A percentile compares a stretch with the other conserved stretches of the same genome.
Conservation (phyloP, 495 filamentous ascomycete genomes). For the Aspergillus affinis region DNA sequence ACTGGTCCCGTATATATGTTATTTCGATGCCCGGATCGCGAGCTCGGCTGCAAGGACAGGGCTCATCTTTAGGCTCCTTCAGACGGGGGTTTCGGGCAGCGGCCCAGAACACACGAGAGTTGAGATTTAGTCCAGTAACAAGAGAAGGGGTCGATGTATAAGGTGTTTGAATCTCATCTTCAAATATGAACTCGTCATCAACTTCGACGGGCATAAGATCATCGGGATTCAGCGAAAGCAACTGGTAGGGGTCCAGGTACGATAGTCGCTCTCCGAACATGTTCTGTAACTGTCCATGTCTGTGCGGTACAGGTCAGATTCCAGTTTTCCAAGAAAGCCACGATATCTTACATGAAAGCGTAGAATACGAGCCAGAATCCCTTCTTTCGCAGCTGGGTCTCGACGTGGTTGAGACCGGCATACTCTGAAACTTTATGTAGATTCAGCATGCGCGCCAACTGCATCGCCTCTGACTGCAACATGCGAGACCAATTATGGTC, state of each 20-base stretch:
- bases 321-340: too few relatives aligned
- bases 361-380: conserved; percentile 36
- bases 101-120: conserved; percentile 25
- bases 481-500: conserved; percentile 27
- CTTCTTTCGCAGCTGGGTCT: conserved; percentile 43
- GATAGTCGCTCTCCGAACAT: conserved; percentile 19
- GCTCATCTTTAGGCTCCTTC: conserved; percentile 9
- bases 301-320: neutral
- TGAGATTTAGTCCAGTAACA: conserved; percentile 16
- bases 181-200: conserved; percentile 26
- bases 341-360: conserved; percentile 20
- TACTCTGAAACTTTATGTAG: conserved; percentile 20
- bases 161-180: conserved; percentile 19
- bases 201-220: conserved; percentile 25
- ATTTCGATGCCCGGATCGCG: conserved; percentile 14
- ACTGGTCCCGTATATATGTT: conserved; percentile 11
- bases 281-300: conserved; percentile 24
- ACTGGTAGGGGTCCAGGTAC: conserved; percentile 19
- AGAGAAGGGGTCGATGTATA: conserved; percentile 7
- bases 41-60: conserved; percentile 18
- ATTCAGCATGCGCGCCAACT: conserved; percentile 26
- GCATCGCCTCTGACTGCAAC: conserved; percentile 25
- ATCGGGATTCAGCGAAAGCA: conserved; percentile 22
- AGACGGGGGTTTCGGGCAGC: conserved; percentile 12
- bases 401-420: conserved; percentile 28